Percentiles rank a stretch among this genome's conserved stretches.
These are phyloP conservation scores for Oropetium thomaeum DNA, from an alignment of 176 grass and related monocot genomes.

Conservation along the genomic window DNA sequence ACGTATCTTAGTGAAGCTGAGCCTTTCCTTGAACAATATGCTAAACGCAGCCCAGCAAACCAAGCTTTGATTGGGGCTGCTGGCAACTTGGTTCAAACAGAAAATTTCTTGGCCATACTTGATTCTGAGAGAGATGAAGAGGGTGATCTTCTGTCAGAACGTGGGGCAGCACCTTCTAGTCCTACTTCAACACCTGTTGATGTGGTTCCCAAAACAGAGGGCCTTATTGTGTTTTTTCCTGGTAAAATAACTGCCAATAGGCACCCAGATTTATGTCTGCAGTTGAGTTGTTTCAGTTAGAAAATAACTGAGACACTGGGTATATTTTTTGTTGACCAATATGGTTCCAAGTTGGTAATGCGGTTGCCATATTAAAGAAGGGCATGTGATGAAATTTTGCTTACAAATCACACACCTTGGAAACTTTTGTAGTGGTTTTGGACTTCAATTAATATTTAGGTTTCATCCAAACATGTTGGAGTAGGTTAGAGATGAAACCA, in stretches of 20 bases:
- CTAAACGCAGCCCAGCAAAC: slow-evolving; percentile 72
- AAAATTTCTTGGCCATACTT: slow-evolving; percentile 83
- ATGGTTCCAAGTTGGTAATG: neutral
- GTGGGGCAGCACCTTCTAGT: slow-evolving; percentile 50
- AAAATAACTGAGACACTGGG: neutral
- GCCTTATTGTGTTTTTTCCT: slow-evolving; percentile 93
- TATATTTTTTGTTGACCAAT: slow-evolving; percentile 12
- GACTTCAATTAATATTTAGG: neutral
- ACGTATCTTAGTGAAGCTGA: slow-evolving; percentile 89
- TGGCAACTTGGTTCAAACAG: slow-evolving; percentile 79
- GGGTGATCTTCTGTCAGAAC: slow-evolving; percentile 62
- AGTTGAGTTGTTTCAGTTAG: neutral
- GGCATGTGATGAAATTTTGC: neutral
- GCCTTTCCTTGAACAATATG: slow-evolving; percentile 94
- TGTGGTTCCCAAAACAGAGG: slow-evolving; percentile 71
- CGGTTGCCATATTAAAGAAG: neutral
- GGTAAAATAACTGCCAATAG: slow-evolving; percentile 47
- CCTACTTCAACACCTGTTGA: slow-evolving; percentile 41
- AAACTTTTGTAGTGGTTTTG: neutral
- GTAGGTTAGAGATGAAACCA: neutral
- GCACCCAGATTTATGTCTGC: slow-evolving; percentile 1
- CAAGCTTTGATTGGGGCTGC: slow-evolving; percentile 86
- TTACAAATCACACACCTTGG: neutral
- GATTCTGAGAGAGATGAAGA: slow-evolving; percentile 83
- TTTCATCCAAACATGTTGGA: neutral